Evolutionary conservation across 2,329 filamentous ascomycete genomes (phyloP), one percentile per base, ranked within the genome.

Genomic region (Chrysoporthe austroafricana): DNA sequence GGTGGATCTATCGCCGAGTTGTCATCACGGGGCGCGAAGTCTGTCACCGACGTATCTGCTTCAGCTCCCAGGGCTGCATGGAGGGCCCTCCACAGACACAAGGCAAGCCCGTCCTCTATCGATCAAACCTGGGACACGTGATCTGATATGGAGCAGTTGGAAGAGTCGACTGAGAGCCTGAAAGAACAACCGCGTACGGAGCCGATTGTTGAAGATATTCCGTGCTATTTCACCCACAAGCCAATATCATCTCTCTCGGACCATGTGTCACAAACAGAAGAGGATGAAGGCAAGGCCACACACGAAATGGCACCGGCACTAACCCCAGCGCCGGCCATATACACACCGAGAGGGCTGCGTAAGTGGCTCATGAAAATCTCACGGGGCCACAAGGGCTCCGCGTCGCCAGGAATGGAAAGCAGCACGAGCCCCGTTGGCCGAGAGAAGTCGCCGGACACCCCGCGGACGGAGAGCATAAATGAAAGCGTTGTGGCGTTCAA

Each of bases 151-250:
- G 3, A 54, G 14, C n/a, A 70, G 62, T 8, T 34, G 11, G 46
- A 54, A 11, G 36, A 57, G 14, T 6, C 42, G 18, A 6, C 39
- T 11, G 59, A 60, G 36, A 21, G 18, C 32, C 7, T 43, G 3
- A 16, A 46, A 21, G 44, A 8, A 43, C 46, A 21, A 36, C n/a
- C 42, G 7, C 39, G 14, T 14, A 13, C 43, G 0, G 34, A 42
- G 3, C 11, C 18, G 36, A 21, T 13, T 16, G 42, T 44, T n/a
- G 68, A 66, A 21, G 11, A 61, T 3, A 13, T 26, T 2, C 58
- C 62, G 1, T 44, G 66, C 32, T 70, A 70, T 32, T 70, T 70
- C 54, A 66, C 57, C 1, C 65, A 65, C 11, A 50, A 48, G 7
- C 39, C 66, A 7, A 16, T 52, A 2, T 44, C 34, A 2, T 16